Percentiles rank a stretch among this genome's conserved stretches.
phyloP scores from a whole-genome alignment of 75 land plant species.

The Azolla pinnata region DNA sequence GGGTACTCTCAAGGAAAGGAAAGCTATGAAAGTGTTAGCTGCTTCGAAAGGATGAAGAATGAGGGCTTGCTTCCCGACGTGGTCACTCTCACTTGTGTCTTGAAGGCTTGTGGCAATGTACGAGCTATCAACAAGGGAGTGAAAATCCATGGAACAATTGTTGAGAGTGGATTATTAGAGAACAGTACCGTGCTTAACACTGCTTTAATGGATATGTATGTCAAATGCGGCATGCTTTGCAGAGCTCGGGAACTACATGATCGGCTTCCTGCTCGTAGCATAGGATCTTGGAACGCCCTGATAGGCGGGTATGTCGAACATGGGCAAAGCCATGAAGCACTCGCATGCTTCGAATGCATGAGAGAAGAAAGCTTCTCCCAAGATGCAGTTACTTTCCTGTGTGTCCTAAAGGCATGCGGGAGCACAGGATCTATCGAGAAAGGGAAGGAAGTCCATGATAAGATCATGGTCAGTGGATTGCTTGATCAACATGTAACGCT shows the following conservation, averaged over 20 bases:
- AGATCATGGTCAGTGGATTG: constrained; percentile 11
- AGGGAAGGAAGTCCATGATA: constrained; percentile 14
- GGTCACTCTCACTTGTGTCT: constrained; percentile 38
- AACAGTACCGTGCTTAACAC: constrained; percentile 2
- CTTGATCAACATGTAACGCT: not conserved
- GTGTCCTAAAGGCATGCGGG: constrained; percentile 12
- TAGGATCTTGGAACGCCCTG: constrained; percentile 21
- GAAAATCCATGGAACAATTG: constrained; percentile 10
- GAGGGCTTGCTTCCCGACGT: constrained; percentile 29
- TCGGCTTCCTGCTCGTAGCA: constrained; percentile 9
- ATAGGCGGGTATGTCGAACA: constrained; percentile 11
- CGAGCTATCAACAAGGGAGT: constrained; percentile 47
- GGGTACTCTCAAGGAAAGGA: constrained; percentile 45
- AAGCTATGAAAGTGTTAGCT: constrained; percentile 26
- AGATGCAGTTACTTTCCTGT: constrained; percentile 4
- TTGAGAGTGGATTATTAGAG: constrained; percentile 5
- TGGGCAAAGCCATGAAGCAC: constrained; percentile 12
- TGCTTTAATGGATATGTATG: constrained; percentile 11
- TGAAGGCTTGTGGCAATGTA: constrained; percentile 55
- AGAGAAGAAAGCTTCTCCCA: constrained; percentile 11
- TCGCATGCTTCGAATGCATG: constrained; percentile 14
- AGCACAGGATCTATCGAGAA: constrained; percentile 9
- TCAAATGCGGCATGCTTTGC: constrained; percentile 13
- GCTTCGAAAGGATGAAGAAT: constrained; percentile 40
- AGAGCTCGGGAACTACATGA: constrained; percentile 22